Conservation (phyloP, 2,329 filamentous ascomycete genomes). For the Beauveria rudraprayagi region DNA sequence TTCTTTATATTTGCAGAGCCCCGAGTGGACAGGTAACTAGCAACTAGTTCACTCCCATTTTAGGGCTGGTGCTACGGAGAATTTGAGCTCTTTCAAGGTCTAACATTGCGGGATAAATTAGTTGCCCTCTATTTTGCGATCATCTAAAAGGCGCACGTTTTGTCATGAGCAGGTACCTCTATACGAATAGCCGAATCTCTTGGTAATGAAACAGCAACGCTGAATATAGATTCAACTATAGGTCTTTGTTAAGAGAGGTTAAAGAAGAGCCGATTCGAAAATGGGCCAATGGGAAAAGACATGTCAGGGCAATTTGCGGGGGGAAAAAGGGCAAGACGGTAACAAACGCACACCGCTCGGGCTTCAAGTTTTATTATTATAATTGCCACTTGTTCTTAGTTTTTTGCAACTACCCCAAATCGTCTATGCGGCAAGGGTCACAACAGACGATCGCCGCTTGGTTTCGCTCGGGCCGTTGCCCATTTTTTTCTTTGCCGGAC, state of each 20-base stretch:
- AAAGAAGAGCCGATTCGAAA: not conserved
- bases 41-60: not conserved
- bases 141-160: not conserved
- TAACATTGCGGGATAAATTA: not conserved
- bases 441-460: slow-evolving; percentile 2
- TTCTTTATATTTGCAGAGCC: not conserved
- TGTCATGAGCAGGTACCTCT: not conserved
- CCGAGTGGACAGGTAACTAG: not conserved
- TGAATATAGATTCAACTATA: not conserved
- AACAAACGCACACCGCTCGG: not conserved
- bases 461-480: slow-evolving; percentile 1
- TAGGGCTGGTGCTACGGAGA: not conserved
- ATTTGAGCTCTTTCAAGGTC: too few species aligned
- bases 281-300: not conserved
- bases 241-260: not conserved
- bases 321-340: not conserved
- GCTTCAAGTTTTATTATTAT: not conserved
- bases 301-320: not conserved
- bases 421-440: slow-evolving; percentile 1
- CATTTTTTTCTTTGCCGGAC: not conserved
- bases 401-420: slow-evolving; percentile 1
- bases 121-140: not conserved
- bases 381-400: not conserved
- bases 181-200: not conserved
- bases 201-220: not conserved